Base-by-base conservation (phyloP, 495 filamentous ascomycete genomes). In the Corynascus novoguineensis region DNA sequence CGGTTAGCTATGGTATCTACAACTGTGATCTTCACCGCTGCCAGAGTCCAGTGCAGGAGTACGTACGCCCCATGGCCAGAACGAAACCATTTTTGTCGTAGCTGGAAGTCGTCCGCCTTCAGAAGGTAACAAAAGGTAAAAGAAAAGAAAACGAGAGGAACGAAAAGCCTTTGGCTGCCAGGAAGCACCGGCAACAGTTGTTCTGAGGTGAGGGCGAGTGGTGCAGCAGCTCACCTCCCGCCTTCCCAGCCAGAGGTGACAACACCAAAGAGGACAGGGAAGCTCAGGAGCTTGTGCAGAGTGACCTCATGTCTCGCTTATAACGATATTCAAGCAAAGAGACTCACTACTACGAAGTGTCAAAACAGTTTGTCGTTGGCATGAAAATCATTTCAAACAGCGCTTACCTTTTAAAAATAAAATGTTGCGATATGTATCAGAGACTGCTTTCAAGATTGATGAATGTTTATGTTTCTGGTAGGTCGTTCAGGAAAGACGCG, bases 61-160 rank as follows among this genome's bases (percentile, higher is more conserved):
- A 46, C 65, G 37, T 57, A 70, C 67, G 49, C 57, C 58, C 67
- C 67, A 70, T 28, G 63, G 89, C 89, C 89, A 95, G 35, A 93
- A 78, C 28, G 83, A 88, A 60, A 92, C 86, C 89, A 92, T 93
- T 48, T 61, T 69, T 51, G n/a, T 1, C 17, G 17, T 25, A 42
- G 17, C 9, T 1, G 29, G 38, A 44, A 48, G 32, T 17, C 15
- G 32, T 21, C 35, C 9, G 45, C 28, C 31, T 11, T 24, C 10
- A 19, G 21, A 31, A 40, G 34, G 25, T 17, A 50, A 38, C 17
- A n/a, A 27, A 22, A 19, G 42, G 41, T 5, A 35, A 34, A 50
- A 52, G 22, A 48, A 34, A 34, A 55, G 45, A 25, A 22, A 27
- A 38, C 1, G n/a, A 21, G n/a, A n/a, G n/a, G 37, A 41, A 53